Percentiles rank a stretch among this genome's conserved stretches.
These are phyloP conservation scores for Naganishia albida DNA, from an alignment of 1,284 basidiomycete genomes.

Conservation along the genomic window DNA sequence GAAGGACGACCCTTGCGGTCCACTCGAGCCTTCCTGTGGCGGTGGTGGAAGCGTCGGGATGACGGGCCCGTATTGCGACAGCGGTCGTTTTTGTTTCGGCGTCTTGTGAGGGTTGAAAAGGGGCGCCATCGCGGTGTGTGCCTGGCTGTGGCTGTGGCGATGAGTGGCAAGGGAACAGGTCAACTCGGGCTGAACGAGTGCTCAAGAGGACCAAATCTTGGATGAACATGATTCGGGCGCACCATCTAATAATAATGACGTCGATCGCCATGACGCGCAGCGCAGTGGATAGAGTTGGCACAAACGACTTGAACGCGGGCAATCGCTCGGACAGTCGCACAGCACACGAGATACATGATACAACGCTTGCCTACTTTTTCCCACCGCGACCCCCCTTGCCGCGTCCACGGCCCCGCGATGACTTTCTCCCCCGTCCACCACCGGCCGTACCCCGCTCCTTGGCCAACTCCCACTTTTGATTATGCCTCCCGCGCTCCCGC, in stretches of 20 bases:
- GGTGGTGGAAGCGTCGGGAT: conserved; percentile 1
- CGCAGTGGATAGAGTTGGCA: background rate
- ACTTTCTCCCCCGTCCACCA: conserved; percentile 29
- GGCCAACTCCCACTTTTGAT: conserved; percentile 47
- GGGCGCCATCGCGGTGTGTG: conserved; percentile 17
- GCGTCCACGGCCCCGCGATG: conserved; percentile 31
- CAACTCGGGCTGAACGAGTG: background rate
- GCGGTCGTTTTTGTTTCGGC: conserved; percentile 12
- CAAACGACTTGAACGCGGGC: background rate
- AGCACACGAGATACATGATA: background rate
- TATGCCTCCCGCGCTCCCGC: conserved; percentile 46
- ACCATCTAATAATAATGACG: conserved; percentile 5
- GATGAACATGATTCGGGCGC: background rate
- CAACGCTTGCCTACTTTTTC: background rate
- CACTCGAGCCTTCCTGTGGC: background rate
- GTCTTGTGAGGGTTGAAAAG: conserved; percentile 21
- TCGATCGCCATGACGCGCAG: conserved; percentile 6
- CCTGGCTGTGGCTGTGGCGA: conserved; percentile 2
- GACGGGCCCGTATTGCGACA: background rate
- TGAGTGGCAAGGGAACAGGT: background rate
- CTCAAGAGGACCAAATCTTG: background rate
- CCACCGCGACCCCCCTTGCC: conserved; percentile 22
- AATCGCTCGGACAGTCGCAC: background rate
- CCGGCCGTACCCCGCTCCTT: conserved; percentile 44
- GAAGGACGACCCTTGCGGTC: conserved; percentile 26